Base-by-base conservation (phyloP, 768 basidiomycete species). In the Kwoniella europaea region DNA sequence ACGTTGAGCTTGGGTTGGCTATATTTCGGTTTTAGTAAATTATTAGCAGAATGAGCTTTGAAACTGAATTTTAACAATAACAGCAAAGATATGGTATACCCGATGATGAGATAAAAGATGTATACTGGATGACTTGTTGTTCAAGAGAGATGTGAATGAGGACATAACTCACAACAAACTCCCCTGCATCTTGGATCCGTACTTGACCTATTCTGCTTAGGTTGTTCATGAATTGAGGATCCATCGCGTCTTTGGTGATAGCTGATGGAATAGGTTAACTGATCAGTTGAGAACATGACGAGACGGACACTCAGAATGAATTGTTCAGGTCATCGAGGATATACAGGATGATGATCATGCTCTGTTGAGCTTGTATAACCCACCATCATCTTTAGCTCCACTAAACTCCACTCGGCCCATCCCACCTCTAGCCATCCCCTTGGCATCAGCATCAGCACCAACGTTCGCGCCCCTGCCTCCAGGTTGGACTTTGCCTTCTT, bases 171-270 rank as follows among this genome's bases (percentile, higher is more conserved):
- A 71, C 72, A 35, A 82, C 63, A 66, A 78, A 72, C 61, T 73
- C 61, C 6, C 77, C 76, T 6, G 77, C 76, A 68, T 82, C 80
- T 15, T 78, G 76, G 54, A 83, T 80, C 15, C 61, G 44, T 1
- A 83, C 82, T 65, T 74, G 81, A 24, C 82, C 82, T 10, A 83
- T 55, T 27, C 63, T 74, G 24, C 74, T 78, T 15, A 83, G 69
- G 71, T 83, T 83, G 6, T 72, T 60, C 69, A 78, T 70, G 62
- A 83, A 83, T 54, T 83, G 77, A 20, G 82, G 82, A 74, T 83
- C 82, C 65, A 74, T 70, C 1, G 71, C 80, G 60, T 83, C 82
- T 63, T 71, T 27, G 22, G 57, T 71, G 41, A 83, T 74, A 18
- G 73, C 82, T 80, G 4, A 35, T 35, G 35, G 6, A 35, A 50